Base-by-base conservation (phyloP, 2,329 filamentous ascomycete species). In the Xylariomycetidae sp. region DNA sequence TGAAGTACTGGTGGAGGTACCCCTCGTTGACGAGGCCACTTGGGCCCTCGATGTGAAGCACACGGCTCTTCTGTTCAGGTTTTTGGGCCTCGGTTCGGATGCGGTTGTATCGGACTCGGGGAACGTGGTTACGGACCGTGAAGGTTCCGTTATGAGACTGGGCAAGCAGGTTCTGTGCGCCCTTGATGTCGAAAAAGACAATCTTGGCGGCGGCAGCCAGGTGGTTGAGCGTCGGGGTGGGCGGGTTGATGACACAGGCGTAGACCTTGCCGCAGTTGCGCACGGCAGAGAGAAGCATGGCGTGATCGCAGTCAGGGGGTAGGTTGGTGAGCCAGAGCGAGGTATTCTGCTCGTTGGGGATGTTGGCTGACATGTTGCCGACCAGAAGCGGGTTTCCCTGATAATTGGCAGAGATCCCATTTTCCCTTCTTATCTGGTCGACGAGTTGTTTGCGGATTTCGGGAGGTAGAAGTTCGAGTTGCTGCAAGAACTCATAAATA, bases 241-340 rank as follows among this genome's bases (percentile, higher is more conserved):
- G 68, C 2, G 53, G 49, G 56, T 74, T 77, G 56, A 78, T 69
- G 36, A 68, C 67, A 2, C 60, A 59, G 28, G 69, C 69, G 46
- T 60, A 76, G 9, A 77, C 53, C 35, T 74, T 70, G 3, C 74
- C 74, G 18, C 67, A 55, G 38, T 58, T 46, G 9, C 62, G 59
- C 27, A 77, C 63, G 3, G 56, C 41, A 2, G 45, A 37, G 2
- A 77, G 63, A 1, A 77, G 66, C 42, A 66, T 57, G 16, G 51
- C 42, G 25, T 66, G 59, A 2, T 57, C 63, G 26, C 69, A 51
- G 33, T 59, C 41, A 0, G 65, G 57, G 0, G 72, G 69, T 0
- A 78, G 60, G 31, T 71, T 69, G 2, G 66, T 70, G 16, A 78
- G 42, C 65, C 71, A 77, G 1, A 77, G 54, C 1, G 69, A 62